Evolutionary conservation across 495 filamentous ascomycete genomes (phyloP).

Genomic region (Oleoguttula mirabilis): DNA sequence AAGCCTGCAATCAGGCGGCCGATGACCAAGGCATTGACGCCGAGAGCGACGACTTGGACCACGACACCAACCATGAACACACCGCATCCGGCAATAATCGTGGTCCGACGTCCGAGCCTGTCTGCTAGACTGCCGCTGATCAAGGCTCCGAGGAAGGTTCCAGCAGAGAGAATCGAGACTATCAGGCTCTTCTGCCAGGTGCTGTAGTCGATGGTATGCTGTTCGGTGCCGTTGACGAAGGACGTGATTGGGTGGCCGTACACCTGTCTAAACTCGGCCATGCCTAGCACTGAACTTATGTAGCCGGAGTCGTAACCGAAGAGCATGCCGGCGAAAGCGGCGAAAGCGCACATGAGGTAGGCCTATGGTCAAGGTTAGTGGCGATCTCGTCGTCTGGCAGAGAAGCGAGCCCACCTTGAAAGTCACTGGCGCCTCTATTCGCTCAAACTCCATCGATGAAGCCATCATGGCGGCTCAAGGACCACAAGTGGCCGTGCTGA

Average conservation of each 20-base stretch:
- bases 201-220: constrained; percentile 32
- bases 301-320: constrained; percentile 43
- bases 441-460: constrained; percentile 7
- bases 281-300: constrained; percentile 50
- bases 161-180: constrained; percentile 60
- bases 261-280: constrained; percentile 39
- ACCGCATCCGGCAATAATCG: constrained; percentile 51
- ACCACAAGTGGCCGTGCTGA: no score
- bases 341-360: constrained; percentile 58
- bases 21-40: constrained; percentile 45
- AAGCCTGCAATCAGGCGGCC: constrained; percentile 62
- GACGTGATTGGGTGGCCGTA: constrained; percentile 27
- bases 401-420: constrained; percentile 2
- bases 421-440: constrained; percentile 7
- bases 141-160: constrained; percentile 66
- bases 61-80: constrained; percentile 54
- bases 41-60: constrained; percentile 45
- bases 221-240: constrained; percentile 21
- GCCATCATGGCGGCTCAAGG: no score
- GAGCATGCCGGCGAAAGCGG: constrained; percentile 51
- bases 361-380: constrained; percentile 26
- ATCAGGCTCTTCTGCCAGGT: constrained; percentile 48
- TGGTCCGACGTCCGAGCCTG: constrained; percentile 53
- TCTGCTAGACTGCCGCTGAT: constrained; percentile 60
- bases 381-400: neutral